Evolutionary conservation across 305 asterid genomes (phyloP).

Genomic region (Solanum hybrid): DNA sequence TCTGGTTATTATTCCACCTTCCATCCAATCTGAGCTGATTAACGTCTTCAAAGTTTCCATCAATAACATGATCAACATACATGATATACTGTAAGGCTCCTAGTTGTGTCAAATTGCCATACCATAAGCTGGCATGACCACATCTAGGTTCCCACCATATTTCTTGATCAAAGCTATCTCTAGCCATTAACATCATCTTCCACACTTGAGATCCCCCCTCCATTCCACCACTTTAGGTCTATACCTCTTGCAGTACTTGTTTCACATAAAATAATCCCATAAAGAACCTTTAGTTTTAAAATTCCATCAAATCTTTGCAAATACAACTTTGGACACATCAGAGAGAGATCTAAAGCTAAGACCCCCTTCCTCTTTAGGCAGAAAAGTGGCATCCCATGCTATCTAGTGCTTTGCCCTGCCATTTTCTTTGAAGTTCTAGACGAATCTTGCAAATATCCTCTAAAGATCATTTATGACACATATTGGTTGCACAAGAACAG

Average conservation of each 20-base stretch:
- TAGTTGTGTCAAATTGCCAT: background rate
- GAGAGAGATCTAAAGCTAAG: background rate
- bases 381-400: background rate
- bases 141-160: background rate
- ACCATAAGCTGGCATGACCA: background rate
- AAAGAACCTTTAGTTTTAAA: background rate
- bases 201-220: background rate
- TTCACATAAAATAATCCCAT: background rate
- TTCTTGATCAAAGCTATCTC: background rate
- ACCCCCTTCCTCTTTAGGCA: background rate
- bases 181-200: background rate
- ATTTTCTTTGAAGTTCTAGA: background rate
- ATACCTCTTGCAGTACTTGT: background rate
- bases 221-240: background rate
- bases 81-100: background rate
- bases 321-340: background rate
- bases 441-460: background rate
- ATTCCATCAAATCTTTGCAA: background rate
- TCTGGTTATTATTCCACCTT: background rate
- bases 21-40: background rate
- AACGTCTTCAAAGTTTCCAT: background rate
- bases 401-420: background rate
- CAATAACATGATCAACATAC: background rate
- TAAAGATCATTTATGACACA: background rate
- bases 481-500: background rate